Base-by-base conservation (phyloP, 768 basidiomycete genomes). In the Leccinum ochraceum region DNA sequence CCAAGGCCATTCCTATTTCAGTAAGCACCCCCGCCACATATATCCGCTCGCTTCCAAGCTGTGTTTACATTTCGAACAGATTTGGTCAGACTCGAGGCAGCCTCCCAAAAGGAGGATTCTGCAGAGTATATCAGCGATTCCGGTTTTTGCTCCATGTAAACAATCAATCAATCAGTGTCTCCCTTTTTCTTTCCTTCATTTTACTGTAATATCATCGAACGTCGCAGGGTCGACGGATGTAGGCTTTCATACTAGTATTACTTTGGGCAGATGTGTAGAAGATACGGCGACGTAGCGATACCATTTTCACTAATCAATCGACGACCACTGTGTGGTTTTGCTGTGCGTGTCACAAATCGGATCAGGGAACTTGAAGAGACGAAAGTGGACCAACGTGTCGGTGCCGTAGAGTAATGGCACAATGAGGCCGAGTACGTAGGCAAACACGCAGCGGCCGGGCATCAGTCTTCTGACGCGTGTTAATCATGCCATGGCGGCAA, bases 1-100 rank as follows among this genome's bases (percentile, higher is more conserved):
- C 37, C 85, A 86, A 75, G 77, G 77, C 56, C 87, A 89, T 72
- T 78, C 84, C 57, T 89, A 84, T 76, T 89, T 89, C 71, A 84
- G 83, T 83, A 60, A 26, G 73, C 56, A 9, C n/a, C 9, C 9
- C 7, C 69, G 69, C 64, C 55, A 66, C 28, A 28, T 1, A 26
- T 63, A 58, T 66, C 62, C 63, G 64, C 60, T 64, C 59, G 60
- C 57, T 60, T 44, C 44, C 36, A 20, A 50, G 49, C 26, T 34
- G 54, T 57, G 50, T 62, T 65, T 48, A 67, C 64, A 68, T 71
- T 61, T 67, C 64, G 56, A 52, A 60, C 59, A 82, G 81, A 81
- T 70, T 74, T 77, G 54, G 81, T 81, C 59, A 78, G 80, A 68
- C 77, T 82, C 66, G 81, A 80, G 74, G 77, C 78, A 61, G 65